Evolutionary conservation across 371 early-diverging fungal genomes (phyloP), one percentile per base, ranked within the genome.

Genomic region (Rhizopus microsporus): DNA sequence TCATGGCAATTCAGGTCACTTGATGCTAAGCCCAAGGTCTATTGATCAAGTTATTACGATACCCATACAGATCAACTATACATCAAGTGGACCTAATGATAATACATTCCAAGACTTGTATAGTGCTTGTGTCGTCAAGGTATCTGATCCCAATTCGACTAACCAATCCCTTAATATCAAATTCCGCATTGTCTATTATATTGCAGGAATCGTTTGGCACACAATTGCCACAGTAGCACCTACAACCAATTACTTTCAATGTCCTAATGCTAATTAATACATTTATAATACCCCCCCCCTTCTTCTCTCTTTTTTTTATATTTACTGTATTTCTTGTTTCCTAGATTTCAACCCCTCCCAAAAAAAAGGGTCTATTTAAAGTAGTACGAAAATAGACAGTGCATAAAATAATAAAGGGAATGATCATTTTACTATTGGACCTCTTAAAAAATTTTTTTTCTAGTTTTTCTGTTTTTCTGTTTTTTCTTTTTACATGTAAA

Each of bases 131-230:
- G 30, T 51, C 5, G 47, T 44, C 8, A 60, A 65, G 16, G 33
- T 38, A 29, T 60, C 53, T 39, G 29, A 32, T 8, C 7, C 46
- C 4, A 29, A 17, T 0, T 7, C 23, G 3, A 40, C 54, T 15
- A 57, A 50, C 31, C 51, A 62, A 33, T 38, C 61, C 5, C 38
- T 70, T 7, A 57, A 62, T 51, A 53, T 68, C 5, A 53, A 44
- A 5, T 74, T 74, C 56, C 38, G 60, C 7, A 39, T 74, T 33
- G 54, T 59, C 7, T 61, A 70, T 49, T 57, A 64, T 43, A 70
- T 74, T 45, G 50, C 60, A 42, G 74, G 74, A 5, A 57, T 74
- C 32, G 59, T 53, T 4, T 67, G 74, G 71, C 57, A 56, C 33
- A 16, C 44, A 8, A 35, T 53, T 23, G 49, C 67, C 13, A 50